Percentiles rank a stretch among this genome's conserved stretches.
Evolutionary conservation across 352 stramenopile genomes (phyloP).

Genomic region (Thraustochytrium striatum): DNA sequence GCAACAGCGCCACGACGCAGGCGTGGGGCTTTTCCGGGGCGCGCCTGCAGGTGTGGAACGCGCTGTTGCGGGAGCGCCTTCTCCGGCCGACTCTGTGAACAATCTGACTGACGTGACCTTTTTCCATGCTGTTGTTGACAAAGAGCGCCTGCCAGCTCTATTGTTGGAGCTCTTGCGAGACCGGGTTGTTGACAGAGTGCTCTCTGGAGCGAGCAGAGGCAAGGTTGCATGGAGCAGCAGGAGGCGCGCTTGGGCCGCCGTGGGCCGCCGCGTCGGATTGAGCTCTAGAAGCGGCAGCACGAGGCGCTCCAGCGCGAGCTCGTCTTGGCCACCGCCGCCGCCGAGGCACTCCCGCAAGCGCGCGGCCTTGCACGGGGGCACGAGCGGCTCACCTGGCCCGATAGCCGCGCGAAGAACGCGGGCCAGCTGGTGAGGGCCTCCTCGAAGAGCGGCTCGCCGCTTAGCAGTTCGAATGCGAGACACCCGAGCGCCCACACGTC

Average conservation of each 20-base stretch:
- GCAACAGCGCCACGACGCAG: constrained; percentile 51
- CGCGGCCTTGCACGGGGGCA: background rate
- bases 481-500: constrained; percentile 50
- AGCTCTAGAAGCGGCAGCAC: background rate
- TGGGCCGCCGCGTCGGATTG: background rate
- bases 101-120: too few relatives aligned
- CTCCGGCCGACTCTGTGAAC: background rate
- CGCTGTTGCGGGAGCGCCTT: background rate
- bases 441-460: constrained; percentile 37
- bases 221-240: too few relatives aligned
- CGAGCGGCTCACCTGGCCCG: background rate
- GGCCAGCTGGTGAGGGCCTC: constrained; percentile 15
- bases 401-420: constrained; percentile 27
- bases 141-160: too few relatives aligned
- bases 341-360: background rate
- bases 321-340: background rate
- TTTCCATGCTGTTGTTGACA: too few relatives aligned
- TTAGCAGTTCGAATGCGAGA: constrained; percentile 47
- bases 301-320: background rate
- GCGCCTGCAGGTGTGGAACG: background rate
- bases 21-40: constrained; percentile 51
- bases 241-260: too few relatives aligned
- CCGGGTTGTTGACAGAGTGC: too few relatives aligned
- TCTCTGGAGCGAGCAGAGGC: too few relatives aligned
- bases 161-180: too few relatives aligned